phyloP scores from a whole-genome alignment of 2,329 filamentous ascomycete species.

The Paraphoma sp. region DNA sequence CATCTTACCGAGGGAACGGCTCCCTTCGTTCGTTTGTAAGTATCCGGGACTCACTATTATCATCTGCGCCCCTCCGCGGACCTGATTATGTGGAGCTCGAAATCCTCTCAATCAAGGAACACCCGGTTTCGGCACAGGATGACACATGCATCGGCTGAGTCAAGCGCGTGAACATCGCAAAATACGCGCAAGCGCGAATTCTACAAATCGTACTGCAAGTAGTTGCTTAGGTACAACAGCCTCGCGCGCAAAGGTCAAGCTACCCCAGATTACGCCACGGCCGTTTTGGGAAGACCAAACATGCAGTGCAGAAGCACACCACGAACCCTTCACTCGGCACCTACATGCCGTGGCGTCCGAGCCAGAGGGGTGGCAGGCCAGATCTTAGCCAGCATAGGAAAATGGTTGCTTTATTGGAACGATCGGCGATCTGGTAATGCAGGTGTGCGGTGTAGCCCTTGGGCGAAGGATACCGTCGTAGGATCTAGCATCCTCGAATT shows the following conservation, averaged over 20 bases:
- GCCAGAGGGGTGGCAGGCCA: background rate
- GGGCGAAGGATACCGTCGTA: background rate
- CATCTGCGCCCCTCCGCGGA: too few species aligned
- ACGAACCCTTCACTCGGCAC: background rate
- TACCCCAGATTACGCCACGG: conserved; percentile 4
- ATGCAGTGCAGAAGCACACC: background rate
- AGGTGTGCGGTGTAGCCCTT: background rate
- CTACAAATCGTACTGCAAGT: background rate
- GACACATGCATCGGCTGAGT: too few species aligned
- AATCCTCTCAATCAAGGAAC: too few species aligned
- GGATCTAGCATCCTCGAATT: background rate
- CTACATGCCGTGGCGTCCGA: background rate
- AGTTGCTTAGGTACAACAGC: background rate
- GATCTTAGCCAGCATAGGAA: background rate
- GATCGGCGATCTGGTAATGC: background rate
- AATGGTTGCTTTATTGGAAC: background rate
- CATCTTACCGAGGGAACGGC: background rate
- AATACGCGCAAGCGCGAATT: too few species aligned
- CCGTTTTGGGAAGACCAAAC: background rate
- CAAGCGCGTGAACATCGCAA: too few species aligned
- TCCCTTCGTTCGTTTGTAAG: background rate
- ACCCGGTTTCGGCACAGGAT: too few species aligned
- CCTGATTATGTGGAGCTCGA: too few species aligned
- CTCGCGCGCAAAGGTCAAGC: background rate
- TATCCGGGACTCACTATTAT: background rate